Evolutionary conservation across 2,329 filamentous ascomycete species (phyloP), one percentile per base, ranked within the genome.

Genomic region (Epichloe coenophiala): DNA sequence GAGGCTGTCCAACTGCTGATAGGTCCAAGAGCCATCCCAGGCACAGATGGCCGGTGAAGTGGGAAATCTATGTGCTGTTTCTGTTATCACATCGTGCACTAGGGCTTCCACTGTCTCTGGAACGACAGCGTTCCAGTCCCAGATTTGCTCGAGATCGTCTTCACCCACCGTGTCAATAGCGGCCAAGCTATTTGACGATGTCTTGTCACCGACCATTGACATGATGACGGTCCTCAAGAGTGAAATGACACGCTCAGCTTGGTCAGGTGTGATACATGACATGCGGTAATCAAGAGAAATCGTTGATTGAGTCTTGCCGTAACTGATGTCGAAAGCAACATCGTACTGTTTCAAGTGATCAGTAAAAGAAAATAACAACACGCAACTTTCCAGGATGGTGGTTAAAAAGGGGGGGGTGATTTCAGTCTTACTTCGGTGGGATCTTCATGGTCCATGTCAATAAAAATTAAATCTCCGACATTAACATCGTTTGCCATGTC

Each of bases 1-100:
- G 12, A 53, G 27, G 3, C 6, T 9, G 23, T 56, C 49, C 5
- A 71, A 59, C 27, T 71, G 17, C 55, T 64, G 52, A 49, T 68
- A 23, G 63, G 58, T 50, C 67, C 68, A 54, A 65, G 66, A 59
- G 70, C 76, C 49, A 72, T 73, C 59, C 55, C 55, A 57, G 17
- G 55, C 50, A 17, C 47, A 49, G 1, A 63, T 40, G 0, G 62
- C 62, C 4, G 44, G 45, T 3, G 47, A 46, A 11, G 46, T 19
- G 1, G 55, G 57, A 11, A 55, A 47, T 1, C 23, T 31, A 2
- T 31, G n/a, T 2, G 51, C 56, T 6, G 51, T 51, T 1, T 57
- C 42, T 5, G 53, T 48, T 9, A 64, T 55, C 3, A 62, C 43
- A 3, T 56, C 49, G 21, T 63, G 60, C 3, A 62, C 45, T 11